phyloP scores from a whole-genome alignment of 129 eudicot species.

The Arctium minus region DNA sequence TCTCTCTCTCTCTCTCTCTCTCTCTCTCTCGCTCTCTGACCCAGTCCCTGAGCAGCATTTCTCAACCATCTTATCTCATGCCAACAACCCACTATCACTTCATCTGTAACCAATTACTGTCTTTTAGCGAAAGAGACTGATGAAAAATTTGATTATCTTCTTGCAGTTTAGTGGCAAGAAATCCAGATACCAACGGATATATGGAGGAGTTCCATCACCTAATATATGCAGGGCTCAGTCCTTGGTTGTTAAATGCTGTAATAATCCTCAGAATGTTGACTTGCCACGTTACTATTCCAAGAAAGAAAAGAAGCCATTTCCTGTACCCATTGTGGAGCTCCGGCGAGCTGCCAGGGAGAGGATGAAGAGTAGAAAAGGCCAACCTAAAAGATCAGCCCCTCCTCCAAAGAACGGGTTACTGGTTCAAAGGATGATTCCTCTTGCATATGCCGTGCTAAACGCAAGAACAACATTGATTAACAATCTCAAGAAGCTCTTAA shows the following conservation, averaged over 20 bases:
- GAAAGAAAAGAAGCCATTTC: constrained; percentile 90
- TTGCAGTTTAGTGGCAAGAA: constrained; percentile 46
- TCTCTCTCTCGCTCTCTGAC: neutral
- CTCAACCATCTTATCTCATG: neutral
- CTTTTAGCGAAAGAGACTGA: neutral
- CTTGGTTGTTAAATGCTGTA: constrained; percentile 43
- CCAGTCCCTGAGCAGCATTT: neutral
- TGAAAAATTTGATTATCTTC: neutral
- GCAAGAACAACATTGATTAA: constrained; percentile 76
- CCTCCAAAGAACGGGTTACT: constrained; percentile 87
- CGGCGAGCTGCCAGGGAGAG: constrained; percentile 94
- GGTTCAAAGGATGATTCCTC: constrained; percentile 69
- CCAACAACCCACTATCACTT: neutral
- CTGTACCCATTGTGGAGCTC: constrained; percentile 82
- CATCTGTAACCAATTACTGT: neutral
- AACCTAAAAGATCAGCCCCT: constrained; percentile 54
- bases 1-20: too few relatives aligned
- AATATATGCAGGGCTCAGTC: constrained; percentile 24
- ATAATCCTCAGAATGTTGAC: constrained; percentile 92
- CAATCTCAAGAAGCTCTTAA: constrained; percentile 74
- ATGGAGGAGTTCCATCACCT: constrained; percentile 17
- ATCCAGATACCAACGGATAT: constrained; percentile 25
- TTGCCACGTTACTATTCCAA: constrained; percentile 76
- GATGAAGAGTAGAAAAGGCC: constrained; percentile 60
- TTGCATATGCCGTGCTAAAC: constrained; percentile 72